phyloP scores from a whole-genome alignment of 768 basidiomycete species.

The Pilatotrama ljubarskyi region DNA sequence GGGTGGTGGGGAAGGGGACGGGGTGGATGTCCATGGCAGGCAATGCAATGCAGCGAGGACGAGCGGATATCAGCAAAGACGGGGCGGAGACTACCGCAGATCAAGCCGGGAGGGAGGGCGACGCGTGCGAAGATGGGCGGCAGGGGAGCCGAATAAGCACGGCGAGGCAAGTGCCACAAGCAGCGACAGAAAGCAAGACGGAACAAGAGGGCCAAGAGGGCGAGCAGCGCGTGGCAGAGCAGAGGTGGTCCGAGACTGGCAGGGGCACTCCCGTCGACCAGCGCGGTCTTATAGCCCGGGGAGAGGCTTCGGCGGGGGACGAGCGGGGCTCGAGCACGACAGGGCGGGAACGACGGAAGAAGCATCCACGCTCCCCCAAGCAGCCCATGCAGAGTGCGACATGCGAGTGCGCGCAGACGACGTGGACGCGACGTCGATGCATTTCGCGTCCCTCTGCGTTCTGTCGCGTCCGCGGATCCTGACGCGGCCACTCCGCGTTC shows the following conservation, averaged over 20 bases:
- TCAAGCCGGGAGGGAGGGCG: not conserved
- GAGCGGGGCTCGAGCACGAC: not conserved
- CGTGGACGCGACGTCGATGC: not conserved
- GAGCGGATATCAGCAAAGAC: not conserved
- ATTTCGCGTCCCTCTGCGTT: not conserved
- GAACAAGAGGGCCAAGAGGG: slow-evolving; percentile 6
- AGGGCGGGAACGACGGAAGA: slow-evolving; percentile 12
- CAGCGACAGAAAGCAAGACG: slow-evolving; percentile 6
- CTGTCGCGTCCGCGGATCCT: slow-evolving; percentile 8
- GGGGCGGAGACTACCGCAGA: not conserved
- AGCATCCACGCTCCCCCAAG: not conserved
- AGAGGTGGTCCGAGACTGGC: not conserved
- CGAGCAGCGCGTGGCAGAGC: not conserved
- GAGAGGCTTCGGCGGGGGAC: not conserved
- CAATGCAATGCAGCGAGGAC: not conserved
- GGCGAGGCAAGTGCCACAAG: slow-evolving; percentile 7
- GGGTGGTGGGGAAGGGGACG: slow-evolving; percentile 24
- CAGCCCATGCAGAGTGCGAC: not conserved
- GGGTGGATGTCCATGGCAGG: slow-evolving; percentile 16
- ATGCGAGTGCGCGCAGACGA: not conserved
- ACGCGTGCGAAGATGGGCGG: slow-evolving; percentile 17
- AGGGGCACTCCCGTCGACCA: not conserved
- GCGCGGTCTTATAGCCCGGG: not conserved
- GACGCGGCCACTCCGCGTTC: slow-evolving; percentile 1
- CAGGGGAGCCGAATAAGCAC: slow-evolving; percentile 17